Base-by-base conservation (phyloP, 139 green algal species). In the Tetratostichococcus sp. region DNA sequence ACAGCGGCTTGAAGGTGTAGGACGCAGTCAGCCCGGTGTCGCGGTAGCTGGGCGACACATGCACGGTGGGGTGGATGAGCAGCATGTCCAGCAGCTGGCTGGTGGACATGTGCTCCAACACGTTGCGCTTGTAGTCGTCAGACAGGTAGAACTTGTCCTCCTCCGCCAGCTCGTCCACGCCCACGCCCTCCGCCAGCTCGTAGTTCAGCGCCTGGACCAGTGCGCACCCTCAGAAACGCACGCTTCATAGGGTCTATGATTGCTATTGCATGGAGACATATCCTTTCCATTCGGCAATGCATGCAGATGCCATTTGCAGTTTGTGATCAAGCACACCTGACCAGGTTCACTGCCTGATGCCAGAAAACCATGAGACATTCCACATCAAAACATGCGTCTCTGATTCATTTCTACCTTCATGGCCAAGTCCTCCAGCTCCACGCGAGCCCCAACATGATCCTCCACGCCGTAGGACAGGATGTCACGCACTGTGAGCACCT, bases 41-140 rank as follows among this genome's bases (percentile, higher is more conserved):
- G 25, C 90, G 81, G 77, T 85, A 86, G 57, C 76, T 87, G 32
- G 88, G 88, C 31, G 71, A 35, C 21, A 95, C 67, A 43, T 84
- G 73, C 1, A 97, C 93, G n/a, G 89, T 96, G 50, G 93, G 93
- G 75, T 95, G 93, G 75, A 90, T 95, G 59, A 98, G 82, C 72
- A 97, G 89, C 28, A 92, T 94, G 82, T 98, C 92, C 34, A 98
- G 93, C 14, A 98, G 87, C 89, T 98, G 93, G 43, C 77, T 80
- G 1, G 91, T 83, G 70, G 75, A 84, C 93, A 98, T 97, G 75
- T 88, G 69, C 82, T 92, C 80, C 76, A 85, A 31, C 65, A 92
- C 89, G 67, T 87, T 83, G 19, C 81, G 77, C 85, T 96, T 98
- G 89, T 98, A 97, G 19, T 86, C 83, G 67, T 97, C 89, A 1